phyloP scores from a whole-genome alignment of 352 stramenopile genomes.

The Globisporangium paddicum region DNA sequence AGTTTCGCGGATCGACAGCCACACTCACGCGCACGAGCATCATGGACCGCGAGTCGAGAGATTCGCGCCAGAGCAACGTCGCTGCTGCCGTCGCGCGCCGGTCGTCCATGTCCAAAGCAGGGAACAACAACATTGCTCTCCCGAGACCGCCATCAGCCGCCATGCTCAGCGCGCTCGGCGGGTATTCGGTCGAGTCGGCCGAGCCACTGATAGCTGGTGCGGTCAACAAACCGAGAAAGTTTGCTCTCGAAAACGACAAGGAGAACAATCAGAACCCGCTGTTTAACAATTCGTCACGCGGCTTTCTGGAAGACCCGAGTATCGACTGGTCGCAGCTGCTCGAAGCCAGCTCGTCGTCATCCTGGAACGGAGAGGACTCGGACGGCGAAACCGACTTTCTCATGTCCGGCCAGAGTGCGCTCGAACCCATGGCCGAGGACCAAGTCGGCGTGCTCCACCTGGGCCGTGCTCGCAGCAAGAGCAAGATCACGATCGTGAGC shows the following conservation, averaged over 20 bases:
- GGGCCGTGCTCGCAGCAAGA: slow-evolving; percentile 6
- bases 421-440: slow-evolving; percentile 18
- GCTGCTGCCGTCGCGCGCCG: neutral
- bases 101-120: slow-evolving; percentile 22
- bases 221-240: neutral
- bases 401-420: neutral
- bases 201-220: neutral
- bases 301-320: slow-evolving; percentile 13
- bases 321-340: slow-evolving; percentile 14
- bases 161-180: slow-evolving; percentile 1
- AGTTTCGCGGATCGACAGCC: slow-evolving; percentile 43
- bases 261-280: slow-evolving; percentile 16
- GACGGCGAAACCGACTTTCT: slow-evolving; percentile 7
- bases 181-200: neutral
- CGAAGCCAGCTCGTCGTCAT: slow-evolving; percentile 20
- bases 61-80: slow-evolving; percentile 5
- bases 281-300: slow-evolving; percentile 13
- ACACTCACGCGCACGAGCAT: slow-evolving; percentile 13
- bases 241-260: slow-evolving; percentile 6
- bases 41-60: slow-evolving; percentile 16
- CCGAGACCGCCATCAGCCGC: slow-evolving; percentile 2
- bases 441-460: neutral
- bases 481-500: slow-evolving; percentile 20
- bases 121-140: neutral
- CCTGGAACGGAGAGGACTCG: slow-evolving; percentile 20